phyloP scores from a whole-genome alignment of 257 asterid species.

The Knoxia roxburghii region DNA sequence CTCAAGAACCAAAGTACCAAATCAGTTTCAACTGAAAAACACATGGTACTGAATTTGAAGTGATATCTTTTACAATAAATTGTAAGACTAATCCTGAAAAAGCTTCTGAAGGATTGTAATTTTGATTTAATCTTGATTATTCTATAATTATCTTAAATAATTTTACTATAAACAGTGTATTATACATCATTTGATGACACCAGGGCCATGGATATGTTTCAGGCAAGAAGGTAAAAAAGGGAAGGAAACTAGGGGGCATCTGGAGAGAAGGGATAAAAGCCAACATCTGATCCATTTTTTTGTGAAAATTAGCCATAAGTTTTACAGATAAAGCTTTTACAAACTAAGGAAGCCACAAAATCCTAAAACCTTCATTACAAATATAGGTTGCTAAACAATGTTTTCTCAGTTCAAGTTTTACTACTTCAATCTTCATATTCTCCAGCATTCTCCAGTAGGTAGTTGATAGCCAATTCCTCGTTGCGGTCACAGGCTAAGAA shows the following conservation, averaged over 20 bases:
- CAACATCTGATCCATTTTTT: background rate
- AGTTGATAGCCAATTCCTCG: slow-evolving; percentile 84
- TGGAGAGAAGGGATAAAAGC: background rate
- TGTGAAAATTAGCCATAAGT: background rate
- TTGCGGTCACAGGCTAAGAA: slow-evolving; percentile 94
- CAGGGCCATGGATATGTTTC: background rate
- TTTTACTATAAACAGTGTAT: too few relatives aligned
- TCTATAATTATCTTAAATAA: too few relatives aligned
- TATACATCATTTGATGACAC: background rate
- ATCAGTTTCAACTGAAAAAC: too few relatives aligned
- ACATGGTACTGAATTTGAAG: too few relatives aligned
- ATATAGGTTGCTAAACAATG: background rate
- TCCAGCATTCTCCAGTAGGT: slow-evolving; percentile 75
- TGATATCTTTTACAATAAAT: too few relatives aligned
- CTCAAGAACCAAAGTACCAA: background rate
- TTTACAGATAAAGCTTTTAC: background rate
- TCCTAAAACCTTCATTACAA: background rate
- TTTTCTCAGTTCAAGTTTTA: background rate
- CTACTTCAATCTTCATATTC: slow-evolving; percentile 61
- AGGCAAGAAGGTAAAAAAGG: too few relatives aligned
- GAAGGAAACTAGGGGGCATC: background rate
- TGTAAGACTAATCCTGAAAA: too few relatives aligned
- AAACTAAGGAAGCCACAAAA: background rate
- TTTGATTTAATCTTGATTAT: too few relatives aligned
- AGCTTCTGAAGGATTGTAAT: too few relatives aligned